Evolutionary conservation across 2,329 filamentous ascomycete species (phyloP).

Genomic region (Pseudocercospora musae): DNA sequence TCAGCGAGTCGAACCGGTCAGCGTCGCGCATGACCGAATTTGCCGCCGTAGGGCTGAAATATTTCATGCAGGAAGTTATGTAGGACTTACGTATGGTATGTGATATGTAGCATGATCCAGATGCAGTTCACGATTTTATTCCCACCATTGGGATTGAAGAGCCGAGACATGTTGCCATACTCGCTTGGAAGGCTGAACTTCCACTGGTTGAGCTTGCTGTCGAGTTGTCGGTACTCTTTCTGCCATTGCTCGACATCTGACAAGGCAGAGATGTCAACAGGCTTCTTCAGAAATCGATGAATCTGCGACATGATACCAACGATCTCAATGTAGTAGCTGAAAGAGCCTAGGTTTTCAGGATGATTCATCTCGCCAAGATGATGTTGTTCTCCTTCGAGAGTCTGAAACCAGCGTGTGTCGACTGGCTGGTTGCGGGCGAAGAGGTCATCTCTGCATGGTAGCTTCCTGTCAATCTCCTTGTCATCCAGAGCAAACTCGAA

Average conservation of each 20-base stretch:
- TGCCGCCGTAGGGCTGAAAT: conserved; percentile 2
- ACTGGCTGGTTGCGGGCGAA: conserved; percentile 81
- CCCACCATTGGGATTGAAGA: conserved; percentile 61
- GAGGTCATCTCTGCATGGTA: conserved; percentile 83
- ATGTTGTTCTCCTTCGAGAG: conserved; percentile 52
- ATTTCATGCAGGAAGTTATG: background rate
- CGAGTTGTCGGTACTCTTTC: conserved; percentile 77
- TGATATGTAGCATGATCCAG: conserved; percentile 88
- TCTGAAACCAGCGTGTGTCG: conserved; percentile 76
- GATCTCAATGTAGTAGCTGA: conserved; percentile 88
- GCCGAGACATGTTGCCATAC: conserved; percentile 77
- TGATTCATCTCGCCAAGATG: conserved; percentile 53
- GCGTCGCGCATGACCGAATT: background rate
- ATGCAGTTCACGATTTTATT: conserved; percentile 72
- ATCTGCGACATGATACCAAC: conserved; percentile 82
- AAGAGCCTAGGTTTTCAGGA: conserved; percentile 79
- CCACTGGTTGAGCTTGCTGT: conserved; percentile 76
- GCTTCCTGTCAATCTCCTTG: conserved; percentile 79
- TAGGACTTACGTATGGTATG: conserved; percentile 70
- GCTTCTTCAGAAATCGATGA: conserved; percentile 82
- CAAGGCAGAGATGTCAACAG: conserved; percentile 80
- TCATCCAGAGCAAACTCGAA: conserved; percentile 90
- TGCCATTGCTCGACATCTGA: conserved; percentile 90
- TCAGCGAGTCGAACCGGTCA: conserved; percentile 20
- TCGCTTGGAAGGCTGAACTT: conserved; percentile 78